These are phyloP conservation scores for Candida montana DNA, from an alignment of 805 yeast genomes.

Conservation along the genomic window DNA sequence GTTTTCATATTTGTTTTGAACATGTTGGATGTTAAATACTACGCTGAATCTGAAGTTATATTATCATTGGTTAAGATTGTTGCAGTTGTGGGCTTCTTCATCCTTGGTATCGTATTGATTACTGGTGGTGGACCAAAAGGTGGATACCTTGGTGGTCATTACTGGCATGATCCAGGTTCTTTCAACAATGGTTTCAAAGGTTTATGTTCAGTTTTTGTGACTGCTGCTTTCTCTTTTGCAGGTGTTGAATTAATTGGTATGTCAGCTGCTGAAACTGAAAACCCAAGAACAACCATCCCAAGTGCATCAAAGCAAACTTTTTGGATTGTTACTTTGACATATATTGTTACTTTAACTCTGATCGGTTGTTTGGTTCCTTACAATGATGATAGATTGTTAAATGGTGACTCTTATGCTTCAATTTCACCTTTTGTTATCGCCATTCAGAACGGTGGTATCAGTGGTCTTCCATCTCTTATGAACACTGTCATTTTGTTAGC, in stretches of 20 bases:
- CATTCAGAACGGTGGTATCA: slow-evolving; percentile 55
- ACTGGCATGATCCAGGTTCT: slow-evolving; percentile 49
- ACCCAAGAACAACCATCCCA: slow-evolving; percentile 53
- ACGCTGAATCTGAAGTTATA: slow-evolving; percentile 49
- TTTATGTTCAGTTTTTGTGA: slow-evolving; percentile 46
- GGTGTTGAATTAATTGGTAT: slow-evolving; percentile 59
- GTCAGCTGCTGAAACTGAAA: slow-evolving; percentile 48
- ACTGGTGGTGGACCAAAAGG: slow-evolving; percentile 55
- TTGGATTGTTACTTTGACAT: slow-evolving; percentile 57
- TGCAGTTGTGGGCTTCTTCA: slow-evolving; percentile 56
- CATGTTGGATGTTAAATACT: slow-evolving; percentile 48
- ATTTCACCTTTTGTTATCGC: slow-evolving; percentile 82
- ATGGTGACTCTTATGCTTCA: slow-evolving; percentile 49
- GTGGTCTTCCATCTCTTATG: slow-evolving; percentile 58
- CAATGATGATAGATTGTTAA: slow-evolving; percentile 41
- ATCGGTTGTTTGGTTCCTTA: slow-evolving; percentile 71
- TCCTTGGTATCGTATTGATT: slow-evolving; percentile 49
- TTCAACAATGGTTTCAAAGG: slow-evolving; percentile 66
- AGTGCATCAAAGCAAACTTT: slow-evolving; percentile 46
- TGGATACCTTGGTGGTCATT: slow-evolving; percentile 39
- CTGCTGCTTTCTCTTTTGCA: slow-evolving; percentile 53
- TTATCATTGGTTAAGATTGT: slow-evolving; percentile 67
- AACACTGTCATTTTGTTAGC: slow-evolving; percentile 66
- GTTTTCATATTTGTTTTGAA: slow-evolving; percentile 40
- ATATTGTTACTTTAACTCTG: slow-evolving; percentile 49